These are phyloP conservation scores for Phytophthora cactorum DNA, from an alignment of 352 stramenopile genomes.

Conservation along the genomic window DNA sequence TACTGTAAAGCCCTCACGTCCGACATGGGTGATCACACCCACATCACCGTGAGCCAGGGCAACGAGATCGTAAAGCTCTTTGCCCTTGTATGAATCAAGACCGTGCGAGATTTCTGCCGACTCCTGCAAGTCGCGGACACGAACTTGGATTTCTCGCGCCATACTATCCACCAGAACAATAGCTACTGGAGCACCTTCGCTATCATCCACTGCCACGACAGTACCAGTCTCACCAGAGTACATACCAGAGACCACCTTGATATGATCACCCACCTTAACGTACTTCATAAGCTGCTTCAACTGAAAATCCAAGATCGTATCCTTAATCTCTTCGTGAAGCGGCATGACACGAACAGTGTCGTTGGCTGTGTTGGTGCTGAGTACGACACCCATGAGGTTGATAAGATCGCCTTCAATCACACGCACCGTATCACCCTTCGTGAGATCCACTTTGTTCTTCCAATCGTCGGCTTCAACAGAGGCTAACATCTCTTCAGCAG, in stretches of 20 bases:
- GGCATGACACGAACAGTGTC: slow-evolving; percentile 91
- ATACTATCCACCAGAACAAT: slow-evolving; percentile 92
- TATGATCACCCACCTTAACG: slow-evolving; percentile 92
- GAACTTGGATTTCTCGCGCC: slow-evolving; percentile 91
- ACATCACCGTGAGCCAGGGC: slow-evolving; percentile 87
- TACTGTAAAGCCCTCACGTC: slow-evolving; percentile 87
- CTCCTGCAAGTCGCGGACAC: slow-evolving; percentile 90
- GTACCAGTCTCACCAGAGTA: slow-evolving; percentile 92
- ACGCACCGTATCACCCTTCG: slow-evolving; percentile 88
- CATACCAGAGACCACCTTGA: slow-evolving; percentile 90
- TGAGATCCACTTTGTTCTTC: slow-evolving; percentile 91
- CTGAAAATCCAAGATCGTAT: slow-evolving; percentile 91
- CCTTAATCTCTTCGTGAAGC: slow-evolving; percentile 91
- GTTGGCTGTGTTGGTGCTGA: slow-evolving; percentile 89
- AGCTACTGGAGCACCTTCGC: slow-evolving; percentile 79
- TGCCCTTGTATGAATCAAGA: slow-evolving; percentile 90
- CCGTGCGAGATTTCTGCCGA: slow-evolving; percentile 90
- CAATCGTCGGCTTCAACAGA: slow-evolving; percentile 85
- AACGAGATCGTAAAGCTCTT: slow-evolving; percentile 91
- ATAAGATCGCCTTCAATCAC: slow-evolving; percentile 89
- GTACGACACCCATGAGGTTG: slow-evolving; percentile 91
- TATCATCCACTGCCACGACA: slow-evolving; percentile 89
- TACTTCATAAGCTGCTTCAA: slow-evolving; percentile 92
- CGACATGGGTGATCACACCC: slow-evolving; percentile 92
- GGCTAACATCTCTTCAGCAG: slow-evolving; percentile 66